Evolutionary conservation across 306 rosid genomes (phyloP), one percentile per base, ranked within the genome.

Genomic region (Crotalaria pallida): DNA sequence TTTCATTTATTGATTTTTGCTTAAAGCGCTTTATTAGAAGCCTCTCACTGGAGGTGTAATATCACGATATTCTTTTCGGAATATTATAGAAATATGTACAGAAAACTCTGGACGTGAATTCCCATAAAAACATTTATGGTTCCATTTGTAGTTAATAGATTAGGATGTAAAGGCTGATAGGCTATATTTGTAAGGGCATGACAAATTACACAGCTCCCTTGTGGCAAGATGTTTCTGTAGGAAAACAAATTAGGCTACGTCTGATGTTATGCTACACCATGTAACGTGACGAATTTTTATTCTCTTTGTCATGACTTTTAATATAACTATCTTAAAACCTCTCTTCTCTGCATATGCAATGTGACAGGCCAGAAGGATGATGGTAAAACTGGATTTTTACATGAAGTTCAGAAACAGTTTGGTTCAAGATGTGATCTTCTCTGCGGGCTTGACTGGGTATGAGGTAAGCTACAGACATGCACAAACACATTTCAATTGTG

Each of bases 391-490:
- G 75, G 99, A 95, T 65, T 87, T 95, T 60, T 95, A 95, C 81
- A 83, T 92, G 76, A 91, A 87, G 84, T 95, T 95, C 77, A 91
- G 97, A 1, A 95, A 95, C 12, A 90, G 97, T 58, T 81, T 95
- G 85, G 99, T 90, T 0, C 91, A 85, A 17, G 91, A 97, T 65
- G 97, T 91, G 16, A 63, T 95, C 10, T 96, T 95, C 56, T 95
- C 97, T 7, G 97, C 91, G 49, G 96, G 96, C 69, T 95, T 97
- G 97, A 87, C 84, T 60, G 87, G 96, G 77, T 95, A 95, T 56
- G 99, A 95, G 99, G 99, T 95, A 86, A 69, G 75, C 69, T 61
- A 43, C 68, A 47, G 67, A 16, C 27, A 24, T 38, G 16, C 50
- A 1, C 8, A 63, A 67, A 43, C 10, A 12, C 47, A 18, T 69